A percentile compares a stretch with the other conserved stretches of the same genome.
Conservation (phyloP, 139 green algal genomes). For the Edaphochlamys debaryana region DNA sequence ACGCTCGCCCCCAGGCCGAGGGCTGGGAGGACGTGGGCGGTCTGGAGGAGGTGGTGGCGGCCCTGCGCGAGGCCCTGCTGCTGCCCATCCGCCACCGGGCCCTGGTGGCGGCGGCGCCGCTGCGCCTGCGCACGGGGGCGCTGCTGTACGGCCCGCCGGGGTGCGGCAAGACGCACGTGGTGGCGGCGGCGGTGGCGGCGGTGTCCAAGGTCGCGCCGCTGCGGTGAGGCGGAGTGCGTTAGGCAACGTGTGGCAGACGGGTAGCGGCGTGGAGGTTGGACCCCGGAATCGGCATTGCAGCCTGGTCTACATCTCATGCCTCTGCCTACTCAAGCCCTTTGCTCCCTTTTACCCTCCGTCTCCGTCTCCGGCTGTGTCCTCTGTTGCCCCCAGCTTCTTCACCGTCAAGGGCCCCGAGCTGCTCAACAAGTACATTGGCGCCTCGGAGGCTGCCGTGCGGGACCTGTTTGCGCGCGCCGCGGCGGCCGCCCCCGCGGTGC, state of each 20-base stretch:
- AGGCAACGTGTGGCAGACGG: no score
- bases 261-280: no score
- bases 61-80: constrained; percentile 87
- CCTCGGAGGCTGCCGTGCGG: constrained; percentile 90
- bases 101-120: constrained; percentile 74
- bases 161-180: constrained; percentile 96
- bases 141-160: constrained; percentile 97
- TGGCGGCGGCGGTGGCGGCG: constrained; percentile 82
- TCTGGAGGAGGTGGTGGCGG: constrained; percentile 75
- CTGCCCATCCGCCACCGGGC: constrained; percentile 71
- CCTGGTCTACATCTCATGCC: no score
- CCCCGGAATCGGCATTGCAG: no score
- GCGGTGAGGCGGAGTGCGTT: constrained; percentile 34
- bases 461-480: constrained; percentile 90
- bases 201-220: constrained; percentile 40
- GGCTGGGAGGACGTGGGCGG: constrained; percentile 91
- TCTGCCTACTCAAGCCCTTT: no score
- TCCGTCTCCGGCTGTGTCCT: no score
- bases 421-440: constrained; percentile 99
- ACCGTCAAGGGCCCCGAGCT: constrained; percentile 94
- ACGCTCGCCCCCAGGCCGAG: constrained; percentile 7
- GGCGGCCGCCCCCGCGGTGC: constrained; percentile 90
- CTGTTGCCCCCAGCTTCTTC: constrained; percentile 1
- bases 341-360: no score
- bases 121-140: constrained; percentile 91